A percentile compares a stretch with the other conserved stretches of the same genome.
phyloP scores from a whole-genome alignment of 371 early-diverging fungal species.

The Mortierella sp. region DNA sequence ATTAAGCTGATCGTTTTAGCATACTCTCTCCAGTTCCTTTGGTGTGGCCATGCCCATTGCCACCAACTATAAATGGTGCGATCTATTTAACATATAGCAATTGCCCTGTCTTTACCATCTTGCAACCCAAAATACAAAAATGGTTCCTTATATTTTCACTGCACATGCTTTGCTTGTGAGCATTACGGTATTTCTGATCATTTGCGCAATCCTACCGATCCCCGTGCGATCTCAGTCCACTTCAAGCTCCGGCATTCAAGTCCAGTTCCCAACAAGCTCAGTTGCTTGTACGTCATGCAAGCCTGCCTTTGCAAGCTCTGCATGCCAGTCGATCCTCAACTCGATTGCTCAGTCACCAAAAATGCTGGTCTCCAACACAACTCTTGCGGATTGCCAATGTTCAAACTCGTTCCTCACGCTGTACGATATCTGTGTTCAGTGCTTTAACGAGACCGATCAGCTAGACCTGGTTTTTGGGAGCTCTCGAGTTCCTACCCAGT shows the following conservation, averaged over 20 bases:
- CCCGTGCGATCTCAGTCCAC: slow-evolving; percentile 29
- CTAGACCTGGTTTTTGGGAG: slow-evolving; percentile 38
- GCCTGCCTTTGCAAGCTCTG: slow-evolving; percentile 32
- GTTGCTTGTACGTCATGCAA: slow-evolving; percentile 25
- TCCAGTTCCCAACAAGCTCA: slow-evolving; percentile 27
- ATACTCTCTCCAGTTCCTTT: too few species aligned
- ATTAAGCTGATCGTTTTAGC: neutral
- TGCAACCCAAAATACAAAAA: neutral
- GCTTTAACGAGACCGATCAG: slow-evolving; percentile 46
- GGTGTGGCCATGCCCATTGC: too few species aligned
- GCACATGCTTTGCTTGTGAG: neutral
- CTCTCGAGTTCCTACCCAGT: slow-evolving; percentile 3
- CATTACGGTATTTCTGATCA: neutral
- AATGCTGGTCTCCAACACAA: slow-evolving; percentile 33
- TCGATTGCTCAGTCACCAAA: slow-evolving; percentile 23
- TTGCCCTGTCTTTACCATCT: too few species aligned
- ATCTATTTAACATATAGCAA: too few species aligned
- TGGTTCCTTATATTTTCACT: neutral
- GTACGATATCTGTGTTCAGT: slow-evolving; percentile 31
- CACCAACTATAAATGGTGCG: neutral
- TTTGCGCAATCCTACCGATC: slow-evolving; percentile 13
- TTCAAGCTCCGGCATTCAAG: neutral
- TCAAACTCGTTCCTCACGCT: slow-evolving; percentile 23
- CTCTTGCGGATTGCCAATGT: slow-evolving; percentile 47
- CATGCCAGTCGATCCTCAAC: slow-evolving; percentile 35